Base-by-base conservation (phyloP, 2,329 filamentous ascomycete genomes). In the Chrysoporthe cubensis region DNA sequence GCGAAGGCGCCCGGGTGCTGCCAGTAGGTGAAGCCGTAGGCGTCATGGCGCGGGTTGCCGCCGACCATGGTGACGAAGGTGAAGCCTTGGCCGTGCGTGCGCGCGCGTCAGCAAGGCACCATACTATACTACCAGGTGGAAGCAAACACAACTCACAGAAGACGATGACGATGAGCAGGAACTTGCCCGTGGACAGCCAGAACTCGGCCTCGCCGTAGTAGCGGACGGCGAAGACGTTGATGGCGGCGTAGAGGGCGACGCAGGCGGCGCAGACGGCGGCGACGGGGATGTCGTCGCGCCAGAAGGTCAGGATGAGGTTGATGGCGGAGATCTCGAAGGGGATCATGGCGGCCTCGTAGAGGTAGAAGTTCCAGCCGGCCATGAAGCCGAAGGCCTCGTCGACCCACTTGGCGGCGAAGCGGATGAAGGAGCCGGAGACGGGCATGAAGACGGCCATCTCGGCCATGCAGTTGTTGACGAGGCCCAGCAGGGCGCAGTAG, bases 11-110 rank as follows among this genome's bases (percentile, higher is more conserved):
- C 90, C 0, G 87, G 87, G 7, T 83, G 72, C 8, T 82, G 84
- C 89, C 89, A 91, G 75, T 89, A 88, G 32, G 89, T 83, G 75
- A 93, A 93, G 21, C 91, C 91, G 73, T 88, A 92, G 1, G 87
- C 82, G 73, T 91, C 89, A 61, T 87, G 80, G 11, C 88, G 76
- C 0, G 92, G 92, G 72, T 94, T 94, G 42, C 90, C 92, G 40
- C 91, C 92, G 6, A 93, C 81, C 90, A 94, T 93, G 58, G 88
- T 89, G 72, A 95, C 83, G 74, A 95, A 91, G 16, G 92, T 94
- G 78, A 91, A 94, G 54, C 42, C 59, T 61, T 61, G 13, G 21
- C 44, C 8, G 18, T 7, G 44, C 18, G 44, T 46, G 26, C 26
- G 26, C 26, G 26, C 26, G 26, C 26, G 26, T 26, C 26, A 26